Base-by-base conservation (phyloP, 352 stramenopile genomes). In the Phytophthora europaea region DNA sequence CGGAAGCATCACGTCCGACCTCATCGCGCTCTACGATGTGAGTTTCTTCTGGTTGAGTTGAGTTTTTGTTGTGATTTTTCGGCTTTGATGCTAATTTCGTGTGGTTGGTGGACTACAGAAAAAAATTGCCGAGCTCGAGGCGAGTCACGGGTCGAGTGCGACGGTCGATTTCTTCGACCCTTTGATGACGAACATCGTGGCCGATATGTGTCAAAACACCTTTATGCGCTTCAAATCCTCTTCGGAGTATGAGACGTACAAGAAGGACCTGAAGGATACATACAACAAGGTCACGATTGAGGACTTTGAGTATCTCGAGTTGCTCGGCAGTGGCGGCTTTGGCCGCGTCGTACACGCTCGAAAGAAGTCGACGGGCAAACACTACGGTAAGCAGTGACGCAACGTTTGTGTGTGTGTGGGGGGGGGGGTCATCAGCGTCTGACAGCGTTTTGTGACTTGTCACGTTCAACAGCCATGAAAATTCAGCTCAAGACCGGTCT, bases 401-500 rank as follows among this genome's bases (percentile, higher is more conserved):
- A 47, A 20, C 38, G 15, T 47, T 31, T 20, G 9, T 45, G 5
- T 45, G 7, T 45, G n/a, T n/a, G n/a, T n/a, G n/a, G n/a, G n/a
- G n/a, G n/a, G n/a, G n/a, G n/a, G n/a, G n/a, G n/a, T n/a, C 28
- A 31, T 31, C 28, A 6, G 28, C 28, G 38, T 45, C 38, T 45
- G 38, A 45, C 38, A 45, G 38, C 36, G 5, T 45, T 31, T 31
- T 31, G 3, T 31, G 3, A 31, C 47, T 68, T 10, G 45, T 36
- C 67, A 64, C 48, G 15, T 55, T 51, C n/a, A 2, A 47, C 58
- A 94, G 85, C 93, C 0, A 97, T 98, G 79, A 98, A 98, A 70
- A 94, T 98, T 64, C 92, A 98, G 80, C 79, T 97, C 48, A 98
- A 98, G 79, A 88, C 85, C 12, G 90, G 89, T 48, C 73, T 98